Base-by-base conservation (phyloP, 1,284 basidiomycete genomes). In the Sphaerobolus stellatus region DNA sequence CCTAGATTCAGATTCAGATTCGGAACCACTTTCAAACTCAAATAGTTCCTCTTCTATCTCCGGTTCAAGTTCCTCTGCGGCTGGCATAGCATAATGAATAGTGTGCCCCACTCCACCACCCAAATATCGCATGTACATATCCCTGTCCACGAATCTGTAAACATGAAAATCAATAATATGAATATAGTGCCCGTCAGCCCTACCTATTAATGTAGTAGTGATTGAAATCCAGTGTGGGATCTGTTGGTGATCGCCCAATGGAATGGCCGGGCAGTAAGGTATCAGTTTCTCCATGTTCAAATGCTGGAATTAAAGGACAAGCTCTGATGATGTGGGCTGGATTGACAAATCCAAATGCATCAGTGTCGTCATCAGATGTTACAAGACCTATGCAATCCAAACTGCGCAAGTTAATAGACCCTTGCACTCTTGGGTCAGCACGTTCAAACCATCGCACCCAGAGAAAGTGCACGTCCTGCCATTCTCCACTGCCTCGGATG, bases 71-170 rank as follows among this genome's bases (percentile, higher is more conserved):
- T n/a, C n/a, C n/a, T n/a, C n/a, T n/a, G n/a, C n/a, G n/a, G n/a
- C n/a, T n/a, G n/a, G n/a, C n/a, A n/a, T n/a, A n/a, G n/a, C n/a
- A n/a, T n/a, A n/a, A n/a, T n/a, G n/a, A n/a, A n/a, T n/a, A n/a
- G n/a, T 36, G 18, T 36, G 33, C 18, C 33, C 33, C 11, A 36
- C 33, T 36, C 33, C 33, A 11, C 11, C 55, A n/a, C 66, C 66
- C 1, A 57, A 31, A 45, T 58, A 65, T 1, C 64, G 58, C 57
- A 64, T 66, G 16, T 60, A 51, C 64, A 67, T 68, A 45, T 68
- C 66, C 1, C 64, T 59, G 41, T 68, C 67, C 8, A 64, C 62
- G 50, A 67, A 66, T 11, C 62, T 65, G 27, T 11, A 36, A 36
- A 36, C 33, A 36, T 11, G 13, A 11, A 18, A 11, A 11, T 18